Conservation (phyloP, 2,329 filamentous ascomycete species). For the Penicillium crustosum region DNA sequence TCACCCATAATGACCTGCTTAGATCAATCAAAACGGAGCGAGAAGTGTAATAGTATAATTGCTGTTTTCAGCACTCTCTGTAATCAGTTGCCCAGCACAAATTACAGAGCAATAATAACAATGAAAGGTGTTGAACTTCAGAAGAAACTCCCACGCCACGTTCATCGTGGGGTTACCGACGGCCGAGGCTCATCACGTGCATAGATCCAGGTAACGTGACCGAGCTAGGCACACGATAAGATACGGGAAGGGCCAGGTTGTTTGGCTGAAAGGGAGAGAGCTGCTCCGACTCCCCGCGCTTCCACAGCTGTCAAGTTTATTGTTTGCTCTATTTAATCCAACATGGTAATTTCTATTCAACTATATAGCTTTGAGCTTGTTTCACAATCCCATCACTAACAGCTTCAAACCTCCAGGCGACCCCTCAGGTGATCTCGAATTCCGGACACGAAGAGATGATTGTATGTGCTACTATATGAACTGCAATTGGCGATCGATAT, state of each 20-base stretch:
- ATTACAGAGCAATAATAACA: background rate
- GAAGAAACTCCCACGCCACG: constrained; percentile 4
- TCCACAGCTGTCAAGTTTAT: constrained; percentile 3
- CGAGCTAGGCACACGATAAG: constrained; percentile 22
- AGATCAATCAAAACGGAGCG: background rate
- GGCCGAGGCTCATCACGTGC: constrained; percentile 24
- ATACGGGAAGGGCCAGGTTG: constrained; percentile 29
- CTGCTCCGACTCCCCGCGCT: constrained; percentile 13
- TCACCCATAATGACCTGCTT: constrained; percentile 57
- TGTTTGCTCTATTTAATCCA: constrained; percentile 10
- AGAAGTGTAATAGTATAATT: background rate
- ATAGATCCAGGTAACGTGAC: constrained; percentile 14
- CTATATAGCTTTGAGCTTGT: background rate
- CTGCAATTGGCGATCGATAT: constrained; percentile 9
- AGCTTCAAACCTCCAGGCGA: constrained; percentile 49
- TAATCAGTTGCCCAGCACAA: background rate
- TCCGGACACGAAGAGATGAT: constrained; percentile 99
- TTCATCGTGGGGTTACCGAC: constrained; percentile 19
- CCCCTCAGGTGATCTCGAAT: constrained; percentile 72
- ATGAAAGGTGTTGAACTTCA: constrained; percentile 1
- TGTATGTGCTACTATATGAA: constrained; percentile 61
- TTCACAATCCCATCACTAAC: constrained; percentile 12
- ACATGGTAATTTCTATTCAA: constrained; percentile 25
- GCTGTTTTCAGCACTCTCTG: too few species aligned
- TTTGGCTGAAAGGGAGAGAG: constrained; percentile 19